These are phyloP conservation scores for Yamadazyma buinensis DNA, from an alignment of 1,139 yeast genomes.

Conservation along the genomic window DNA sequence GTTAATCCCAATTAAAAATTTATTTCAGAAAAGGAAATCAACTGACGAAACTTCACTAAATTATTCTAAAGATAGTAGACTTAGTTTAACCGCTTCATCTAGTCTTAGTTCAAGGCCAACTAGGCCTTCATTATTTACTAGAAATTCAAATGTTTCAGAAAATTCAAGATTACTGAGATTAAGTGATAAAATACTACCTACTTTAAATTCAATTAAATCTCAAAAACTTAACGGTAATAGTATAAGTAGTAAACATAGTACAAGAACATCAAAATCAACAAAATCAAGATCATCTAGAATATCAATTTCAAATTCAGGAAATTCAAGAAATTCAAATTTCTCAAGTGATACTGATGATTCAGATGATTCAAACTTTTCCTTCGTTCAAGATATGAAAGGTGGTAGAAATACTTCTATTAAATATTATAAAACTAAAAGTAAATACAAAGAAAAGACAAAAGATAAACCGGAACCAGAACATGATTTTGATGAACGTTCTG, in stretches of 20 bases:
- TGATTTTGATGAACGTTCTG: conserved; percentile 32
- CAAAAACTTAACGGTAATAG: no score
- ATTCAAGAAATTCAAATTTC: conserved; percentile 3
- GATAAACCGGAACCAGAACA: conserved; percentile 5
- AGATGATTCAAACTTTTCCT: conserved; percentile 39
- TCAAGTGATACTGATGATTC: conserved; percentile 11
- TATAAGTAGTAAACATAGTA: background rate
- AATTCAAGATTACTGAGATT: conserved; percentile 3
- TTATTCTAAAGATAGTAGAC: background rate
- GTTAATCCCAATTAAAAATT: conserved; percentile 40
- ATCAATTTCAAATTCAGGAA: no score
- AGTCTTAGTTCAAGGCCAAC: background rate
- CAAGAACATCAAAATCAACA: background rate
- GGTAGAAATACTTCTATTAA: conserved; percentile 63
- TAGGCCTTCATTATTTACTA: background rate
- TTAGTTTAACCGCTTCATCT: background rate
- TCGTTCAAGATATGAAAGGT: conserved; percentile 49
- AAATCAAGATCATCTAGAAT: background rate
- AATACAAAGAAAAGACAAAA: conserved; percentile 1
- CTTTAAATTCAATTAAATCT: background rate
- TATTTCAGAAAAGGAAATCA: conserved; percentile 21
- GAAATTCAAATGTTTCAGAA: conserved; percentile 3
- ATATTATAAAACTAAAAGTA: conserved; percentile 44
- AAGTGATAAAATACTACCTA: conserved; percentile 1
- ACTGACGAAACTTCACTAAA: background rate